A percentile compares a stretch with the other conserved stretches of the same genome.
Conservation (phyloP, 129 eudicot genomes). For the Oenanthe sinensis region DNA sequence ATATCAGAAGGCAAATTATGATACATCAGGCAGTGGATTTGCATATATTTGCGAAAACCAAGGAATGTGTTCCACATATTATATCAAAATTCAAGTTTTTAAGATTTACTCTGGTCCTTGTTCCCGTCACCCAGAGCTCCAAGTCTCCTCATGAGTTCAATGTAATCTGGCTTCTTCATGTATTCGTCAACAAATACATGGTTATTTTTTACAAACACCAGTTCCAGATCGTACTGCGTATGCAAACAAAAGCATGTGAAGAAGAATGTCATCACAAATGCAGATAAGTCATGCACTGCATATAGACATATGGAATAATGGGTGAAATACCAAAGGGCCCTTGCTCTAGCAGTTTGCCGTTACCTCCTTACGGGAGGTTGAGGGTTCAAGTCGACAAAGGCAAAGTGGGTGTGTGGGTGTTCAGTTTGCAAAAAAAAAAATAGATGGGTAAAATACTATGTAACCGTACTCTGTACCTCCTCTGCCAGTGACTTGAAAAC, state of each 20-base stretch:
- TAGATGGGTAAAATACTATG: background rate
- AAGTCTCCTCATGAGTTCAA: constrained; percentile 91
- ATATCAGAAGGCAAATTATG: constrained; percentile 8
- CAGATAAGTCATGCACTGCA: background rate
- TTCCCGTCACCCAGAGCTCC: constrained; percentile 96
- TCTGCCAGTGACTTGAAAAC: constrained; percentile 86
- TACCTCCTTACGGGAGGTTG: background rate
- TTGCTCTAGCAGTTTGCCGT: background rate
- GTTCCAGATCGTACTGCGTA: constrained; percentile 88
- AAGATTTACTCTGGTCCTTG: constrained; percentile 69
- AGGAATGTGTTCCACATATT: background rate
- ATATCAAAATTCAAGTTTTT: background rate
- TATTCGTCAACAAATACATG: constrained; percentile 87
- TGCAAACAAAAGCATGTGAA: background rate
- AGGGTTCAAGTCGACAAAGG: background rate
- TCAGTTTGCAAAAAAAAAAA: background rate
- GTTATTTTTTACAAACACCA: constrained; percentile 80
- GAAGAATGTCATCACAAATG: background rate
- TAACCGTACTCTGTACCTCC: constrained; percentile 49
- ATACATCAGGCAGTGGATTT: background rate
- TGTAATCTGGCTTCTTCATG: constrained; percentile 78
- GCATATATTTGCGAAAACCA: background rate
- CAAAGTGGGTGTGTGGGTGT: background rate
- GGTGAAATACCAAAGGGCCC: background rate
- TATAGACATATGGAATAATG: background rate